A percentile compares a stretch with the other conserved stretches of the same genome.
These are phyloP conservation scores for Exophiala viscosa DNA, from an alignment of 2,329 filamentous ascomycete species.

Conservation along the genomic window DNA sequence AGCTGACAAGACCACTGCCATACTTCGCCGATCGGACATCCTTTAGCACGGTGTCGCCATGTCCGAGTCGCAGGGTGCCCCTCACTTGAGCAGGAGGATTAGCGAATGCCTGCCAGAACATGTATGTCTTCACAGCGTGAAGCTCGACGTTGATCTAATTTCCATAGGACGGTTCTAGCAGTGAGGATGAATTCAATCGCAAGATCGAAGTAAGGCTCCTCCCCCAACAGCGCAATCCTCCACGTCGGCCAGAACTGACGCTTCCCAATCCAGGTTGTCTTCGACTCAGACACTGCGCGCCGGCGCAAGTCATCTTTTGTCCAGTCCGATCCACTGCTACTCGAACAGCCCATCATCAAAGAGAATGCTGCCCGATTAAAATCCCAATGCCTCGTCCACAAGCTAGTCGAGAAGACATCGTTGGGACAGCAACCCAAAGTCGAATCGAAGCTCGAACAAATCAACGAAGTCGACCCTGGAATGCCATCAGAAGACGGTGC, in stretches of 20 bases:
- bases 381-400: conserved; percentile 61
- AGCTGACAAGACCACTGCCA: too few relatives aligned
- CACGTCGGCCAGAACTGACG: background rate
- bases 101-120: conserved; percentile 22
- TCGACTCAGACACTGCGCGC: conserved; percentile 50
- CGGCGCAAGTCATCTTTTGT: conserved; percentile 61
- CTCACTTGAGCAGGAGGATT: conserved; percentile 24
- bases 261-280: conserved; percentile 48
- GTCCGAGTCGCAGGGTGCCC: conserved; percentile 9
- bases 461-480: conserved; percentile 25
- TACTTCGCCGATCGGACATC: background rate
- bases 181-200: conserved; percentile 39
- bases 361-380: conserved; percentile 38
- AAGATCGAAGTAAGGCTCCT: conserved; percentile 14
- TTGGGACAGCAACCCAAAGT: conserved; percentile 24
- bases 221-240: background rate
- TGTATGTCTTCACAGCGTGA: conserved; percentile 10
- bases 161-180: conserved; percentile 32
- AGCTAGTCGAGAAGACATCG: conserved; percentile 47
- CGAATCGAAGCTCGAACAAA: conserved; percentile 24
- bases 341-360: conserved; percentile 33
- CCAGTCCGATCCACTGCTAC: conserved; percentile 25
- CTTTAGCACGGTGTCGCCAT: background rate
- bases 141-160: conserved; percentile 7
- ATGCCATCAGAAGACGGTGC: conserved; percentile 24